phyloP scores from a whole-genome alignment of 1,284 basidiomycete species.

The Fomes fomentarius region DNA sequence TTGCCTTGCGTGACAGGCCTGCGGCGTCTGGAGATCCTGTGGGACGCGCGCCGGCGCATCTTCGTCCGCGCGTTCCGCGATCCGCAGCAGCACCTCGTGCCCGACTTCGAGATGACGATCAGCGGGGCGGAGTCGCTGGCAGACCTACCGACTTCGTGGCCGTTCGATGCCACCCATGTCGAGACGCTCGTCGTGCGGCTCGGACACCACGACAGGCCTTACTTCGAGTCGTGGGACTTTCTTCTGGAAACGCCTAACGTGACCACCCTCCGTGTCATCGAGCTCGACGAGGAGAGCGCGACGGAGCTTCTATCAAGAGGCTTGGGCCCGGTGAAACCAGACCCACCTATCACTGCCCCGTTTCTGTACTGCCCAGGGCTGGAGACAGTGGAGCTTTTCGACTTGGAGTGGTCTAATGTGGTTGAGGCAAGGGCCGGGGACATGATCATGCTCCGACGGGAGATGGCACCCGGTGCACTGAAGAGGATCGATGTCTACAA shows the following conservation, averaged over 20 bases:
- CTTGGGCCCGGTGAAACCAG: neutral
- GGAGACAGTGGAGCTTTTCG: neutral
- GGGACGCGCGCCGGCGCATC: neutral
- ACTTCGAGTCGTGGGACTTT: neutral
- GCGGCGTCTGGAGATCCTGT: neutral
- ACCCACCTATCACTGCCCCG: neutral
- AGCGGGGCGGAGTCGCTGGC: neutral
- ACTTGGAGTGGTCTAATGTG: neutral
- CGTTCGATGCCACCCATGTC: constrained; percentile 3
- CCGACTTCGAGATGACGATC: neutral
- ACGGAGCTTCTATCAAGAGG: neutral
- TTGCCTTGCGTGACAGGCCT: neutral
- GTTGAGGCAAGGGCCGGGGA: neutral
- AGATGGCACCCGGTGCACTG: neutral
- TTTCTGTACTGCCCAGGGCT: neutral
- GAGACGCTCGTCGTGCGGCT: constrained; percentile 5
- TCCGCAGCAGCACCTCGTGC: constrained; percentile 1
- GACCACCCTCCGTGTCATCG: neutral
- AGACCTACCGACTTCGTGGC: neutral
- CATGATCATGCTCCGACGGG: neutral
- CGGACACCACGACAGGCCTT: neutral
- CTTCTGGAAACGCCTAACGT: neutral
- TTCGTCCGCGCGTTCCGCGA: constrained; percentile 2
- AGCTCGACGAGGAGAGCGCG: neutral
- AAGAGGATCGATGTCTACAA: neutral